A percentile compares a stretch with the other conserved stretches of the same genome.
These are phyloP conservation scores for Aspergillus pseudoterreus DNA, from an alignment of 2,329 filamentous ascomycete genomes.

Conservation along the genomic window DNA sequence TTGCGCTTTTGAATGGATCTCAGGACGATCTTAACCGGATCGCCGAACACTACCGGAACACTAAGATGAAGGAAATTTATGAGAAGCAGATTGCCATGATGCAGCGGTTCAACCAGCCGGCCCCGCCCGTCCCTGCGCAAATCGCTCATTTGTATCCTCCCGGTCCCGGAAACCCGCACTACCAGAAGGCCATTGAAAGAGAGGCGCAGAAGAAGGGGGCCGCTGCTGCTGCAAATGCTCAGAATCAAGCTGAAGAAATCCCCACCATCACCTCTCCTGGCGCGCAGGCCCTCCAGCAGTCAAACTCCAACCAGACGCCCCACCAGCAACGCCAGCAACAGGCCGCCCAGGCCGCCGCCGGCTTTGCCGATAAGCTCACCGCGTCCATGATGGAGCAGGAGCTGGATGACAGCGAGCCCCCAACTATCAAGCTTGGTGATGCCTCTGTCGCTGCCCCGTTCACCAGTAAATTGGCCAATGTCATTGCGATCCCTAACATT, in stretches of 20 bases:
- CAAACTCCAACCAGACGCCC: slow-evolving; percentile 46
- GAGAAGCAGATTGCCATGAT: slow-evolving; percentile 93
- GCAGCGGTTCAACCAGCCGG: slow-evolving; percentile 89
- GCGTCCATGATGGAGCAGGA: slow-evolving; percentile 86
- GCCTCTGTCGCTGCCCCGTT: slow-evolving; percentile 96
- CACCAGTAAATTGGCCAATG: slow-evolving; percentile 94
- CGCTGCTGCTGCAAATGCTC: slow-evolving; percentile 48
- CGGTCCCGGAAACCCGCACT: slow-evolving; percentile 87
- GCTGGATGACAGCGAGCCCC: slow-evolving; percentile 83
- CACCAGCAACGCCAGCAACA: slow-evolving; percentile 52
- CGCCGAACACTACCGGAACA: slow-evolving; percentile 87
- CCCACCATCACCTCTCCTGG: slow-evolving; percentile 66
- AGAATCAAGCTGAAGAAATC: slow-evolving; percentile 53
- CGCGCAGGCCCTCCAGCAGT: slow-evolving; percentile 57
- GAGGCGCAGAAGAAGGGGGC: slow-evolving; percentile 77
- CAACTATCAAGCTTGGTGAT: slow-evolving; percentile 93
- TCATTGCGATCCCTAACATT: slow-evolving; percentile 96
- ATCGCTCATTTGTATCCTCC: slow-evolving; percentile 95
- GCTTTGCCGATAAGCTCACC: slow-evolving; percentile 81
- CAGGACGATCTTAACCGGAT: slow-evolving; percentile 88
- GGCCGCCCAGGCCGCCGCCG: slow-evolving; percentile 67
- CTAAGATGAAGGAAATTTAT: slow-evolving; percentile 97
- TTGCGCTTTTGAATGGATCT: slow-evolving; percentile 92
- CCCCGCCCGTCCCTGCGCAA: slow-evolving; percentile 83
- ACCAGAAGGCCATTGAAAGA: slow-evolving; percentile 83